Evolutionary conservation across 2,329 filamentous ascomycete species (phyloP).

Genomic region (Cercospora zeina): DNA sequence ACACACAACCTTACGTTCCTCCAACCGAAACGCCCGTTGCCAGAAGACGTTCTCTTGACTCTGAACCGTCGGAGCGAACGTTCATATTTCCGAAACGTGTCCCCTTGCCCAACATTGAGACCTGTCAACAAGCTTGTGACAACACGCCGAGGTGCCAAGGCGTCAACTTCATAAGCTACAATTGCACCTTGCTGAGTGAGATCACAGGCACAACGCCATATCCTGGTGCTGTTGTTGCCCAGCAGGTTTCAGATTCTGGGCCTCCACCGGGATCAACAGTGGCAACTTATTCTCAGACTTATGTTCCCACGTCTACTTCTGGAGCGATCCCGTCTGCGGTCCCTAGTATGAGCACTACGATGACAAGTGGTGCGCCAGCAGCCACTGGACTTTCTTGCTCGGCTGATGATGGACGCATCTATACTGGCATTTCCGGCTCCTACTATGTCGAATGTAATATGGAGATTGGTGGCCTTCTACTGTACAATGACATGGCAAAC

Average conservation of each 20-base stretch:
- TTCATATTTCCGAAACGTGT: conserved; percentile 7
- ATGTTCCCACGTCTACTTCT: no score
- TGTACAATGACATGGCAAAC: conserved; percentile 2
- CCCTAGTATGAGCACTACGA: background rate
- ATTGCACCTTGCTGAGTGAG: conserved; percentile 19
- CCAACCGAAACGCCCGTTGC: conserved; percentile 2
- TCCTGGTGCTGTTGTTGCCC: conserved; percentile 12
- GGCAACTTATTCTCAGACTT: background rate
- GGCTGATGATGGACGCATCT: background rate
- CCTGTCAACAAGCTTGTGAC: conserved; percentile 14
- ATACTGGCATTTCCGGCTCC: conserved; percentile 4
- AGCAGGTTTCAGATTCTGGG: conserved; percentile 4
- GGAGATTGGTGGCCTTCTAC: background rate
- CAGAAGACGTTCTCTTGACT: background rate
- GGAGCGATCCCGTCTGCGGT: background rate
- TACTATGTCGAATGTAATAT: conserved; percentile 10
- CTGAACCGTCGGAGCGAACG: background rate
- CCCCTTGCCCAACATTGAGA: conserved; percentile 11
- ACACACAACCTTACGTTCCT: conserved; percentile 12
- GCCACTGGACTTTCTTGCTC: conserved; percentile 5
- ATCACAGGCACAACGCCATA: conserved; percentile 13
- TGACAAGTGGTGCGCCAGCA: background rate
- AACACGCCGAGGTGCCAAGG: conserved; percentile 14
- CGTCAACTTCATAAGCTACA: conserved; percentile 15
- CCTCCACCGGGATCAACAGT: conserved; percentile 14